Evolutionary conservation across 306 rosid genomes (phyloP).

Genomic region (Carpinus viminea): DNA sequence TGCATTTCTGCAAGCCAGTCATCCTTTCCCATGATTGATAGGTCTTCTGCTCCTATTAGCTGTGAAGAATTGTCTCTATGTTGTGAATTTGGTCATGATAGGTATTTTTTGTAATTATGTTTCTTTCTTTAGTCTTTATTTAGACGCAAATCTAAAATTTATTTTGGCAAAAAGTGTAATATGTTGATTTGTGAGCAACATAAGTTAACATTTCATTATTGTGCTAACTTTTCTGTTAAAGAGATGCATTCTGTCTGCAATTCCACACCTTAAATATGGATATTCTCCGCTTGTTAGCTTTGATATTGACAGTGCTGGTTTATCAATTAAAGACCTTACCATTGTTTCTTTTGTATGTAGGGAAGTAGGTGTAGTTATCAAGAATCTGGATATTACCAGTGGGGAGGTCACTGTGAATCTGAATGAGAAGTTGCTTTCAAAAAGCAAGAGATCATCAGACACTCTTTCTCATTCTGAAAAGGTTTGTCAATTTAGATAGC

Average conservation of each 20-base stretch:
- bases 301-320: constrained; percentile 15
- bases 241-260: background rate
- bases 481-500: constrained; percentile 52
- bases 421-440: constrained; percentile 68
- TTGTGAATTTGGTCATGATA: constrained; percentile 90
- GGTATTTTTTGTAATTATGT: constrained; percentile 47
- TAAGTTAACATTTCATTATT: background rate
- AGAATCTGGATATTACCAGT: constrained; percentile 64
- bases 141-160: background rate
- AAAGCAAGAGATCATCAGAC: constrained; percentile 59
- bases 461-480: constrained; percentile 66
- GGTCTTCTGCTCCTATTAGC: constrained; percentile 59
- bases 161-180: background rate
- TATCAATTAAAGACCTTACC: constrained; percentile 11
- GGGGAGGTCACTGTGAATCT: constrained; percentile 80
- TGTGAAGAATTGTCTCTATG: constrained; percentile 78
- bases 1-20: constrained; percentile 57
- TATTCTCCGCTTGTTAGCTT: background rate
- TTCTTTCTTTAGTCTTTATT: background rate
- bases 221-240: background rate
- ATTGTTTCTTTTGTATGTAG: constrained; percentile 60
- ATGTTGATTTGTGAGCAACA: background rate
- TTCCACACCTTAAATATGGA: background rate
- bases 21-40: constrained; percentile 54
- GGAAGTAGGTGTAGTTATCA: constrained; percentile 88